These are phyloP conservation scores for Lyophyllum atratum DNA, from an alignment of 768 basidiomycete genomes.

Conservation along the genomic window DNA sequence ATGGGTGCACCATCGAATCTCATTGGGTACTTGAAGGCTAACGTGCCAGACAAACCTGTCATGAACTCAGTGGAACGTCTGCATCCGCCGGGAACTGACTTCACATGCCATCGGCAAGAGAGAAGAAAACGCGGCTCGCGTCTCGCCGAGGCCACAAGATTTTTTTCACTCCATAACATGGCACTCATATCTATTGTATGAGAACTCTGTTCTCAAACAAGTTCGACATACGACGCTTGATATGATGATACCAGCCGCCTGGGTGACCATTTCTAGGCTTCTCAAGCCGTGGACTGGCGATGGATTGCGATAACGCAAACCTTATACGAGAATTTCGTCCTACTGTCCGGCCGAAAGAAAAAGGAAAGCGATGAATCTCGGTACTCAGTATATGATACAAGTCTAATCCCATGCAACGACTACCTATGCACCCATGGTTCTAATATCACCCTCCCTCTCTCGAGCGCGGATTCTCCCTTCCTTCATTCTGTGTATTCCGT, in stretches of 20 bases:
- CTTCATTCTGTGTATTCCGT: slow-evolving; percentile 44
- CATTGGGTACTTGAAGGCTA: neutral
- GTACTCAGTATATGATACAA: too few species aligned
- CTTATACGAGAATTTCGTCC: too few species aligned
- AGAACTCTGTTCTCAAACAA: too few species aligned
- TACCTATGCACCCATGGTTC: slow-evolving; percentile 12
- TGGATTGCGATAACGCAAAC: too few species aligned
- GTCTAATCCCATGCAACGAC: neutral
- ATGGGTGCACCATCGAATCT: neutral
- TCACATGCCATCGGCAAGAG: neutral
- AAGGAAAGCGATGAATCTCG: too few species aligned
- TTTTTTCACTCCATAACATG: too few species aligned
- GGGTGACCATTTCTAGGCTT: too few species aligned
- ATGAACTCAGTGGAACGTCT: neutral
- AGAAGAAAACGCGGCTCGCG: neutral
- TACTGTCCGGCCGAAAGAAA: too few species aligned
- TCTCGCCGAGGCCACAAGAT: neutral
- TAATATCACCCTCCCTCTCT: slow-evolving; percentile 25
- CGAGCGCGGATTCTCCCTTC: slow-evolving; percentile 38
- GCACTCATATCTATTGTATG: too few species aligned
- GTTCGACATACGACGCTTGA: too few species aligned
- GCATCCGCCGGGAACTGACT: neutral
- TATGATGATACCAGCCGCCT: too few species aligned
- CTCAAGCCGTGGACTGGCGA: too few species aligned
- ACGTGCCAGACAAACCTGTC: neutral